A percentile compares a stretch with the other conserved stretches of the same genome.
Evolutionary conservation across 2,329 filamentous ascomycete species (phyloP).

Genomic region (Alternaria tenuissima): DNA sequence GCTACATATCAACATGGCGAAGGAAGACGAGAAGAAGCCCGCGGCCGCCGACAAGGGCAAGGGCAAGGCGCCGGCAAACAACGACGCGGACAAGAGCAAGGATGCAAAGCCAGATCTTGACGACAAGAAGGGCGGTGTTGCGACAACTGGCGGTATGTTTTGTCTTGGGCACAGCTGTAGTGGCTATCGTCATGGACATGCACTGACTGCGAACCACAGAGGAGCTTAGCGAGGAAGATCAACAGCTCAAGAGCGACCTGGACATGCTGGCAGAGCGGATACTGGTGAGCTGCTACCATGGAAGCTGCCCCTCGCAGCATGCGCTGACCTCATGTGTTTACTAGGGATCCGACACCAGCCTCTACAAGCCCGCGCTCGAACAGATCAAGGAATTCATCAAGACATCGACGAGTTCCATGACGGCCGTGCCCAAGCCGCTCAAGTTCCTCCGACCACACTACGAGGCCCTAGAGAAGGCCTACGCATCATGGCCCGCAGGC

Average conservation of each 20-base stretch:
- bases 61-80: constrained; percentile 79
- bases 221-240: constrained; percentile 96
- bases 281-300: constrained; percentile 65
- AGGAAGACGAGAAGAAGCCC: constrained; percentile 86
- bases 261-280: constrained; percentile 97
- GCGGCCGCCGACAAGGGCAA: constrained; percentile 93
- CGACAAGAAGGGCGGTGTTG: constrained; percentile 78
- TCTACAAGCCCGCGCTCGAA: constrained; percentile 92
- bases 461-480: constrained; percentile 83
- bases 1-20: constrained; percentile 74
- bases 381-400: constrained; percentile 99
- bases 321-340: constrained; percentile 33
- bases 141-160: constrained; percentile 63
- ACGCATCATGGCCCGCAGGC: constrained; percentile 86
- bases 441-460: constrained; percentile 99
- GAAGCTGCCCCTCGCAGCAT: constrained; percentile 20
- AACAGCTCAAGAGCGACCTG: constrained; percentile 96
- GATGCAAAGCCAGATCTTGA: constrained; percentile 74
- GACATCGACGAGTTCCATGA: constrained; percentile 99
- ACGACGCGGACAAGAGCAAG: constrained; percentile 67
- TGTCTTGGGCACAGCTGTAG: constrained; percentile 19
- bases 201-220: constrained; percentile 63
- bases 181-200: constrained; percentile 25
- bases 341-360: constrained; percentile 83
- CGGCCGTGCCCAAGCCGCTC: constrained; percentile 95